These are phyloP conservation scores for Metarhizium robertsii DNA, from an alignment of 2,329 filamentous ascomycete species.

Conservation along the genomic window DNA sequence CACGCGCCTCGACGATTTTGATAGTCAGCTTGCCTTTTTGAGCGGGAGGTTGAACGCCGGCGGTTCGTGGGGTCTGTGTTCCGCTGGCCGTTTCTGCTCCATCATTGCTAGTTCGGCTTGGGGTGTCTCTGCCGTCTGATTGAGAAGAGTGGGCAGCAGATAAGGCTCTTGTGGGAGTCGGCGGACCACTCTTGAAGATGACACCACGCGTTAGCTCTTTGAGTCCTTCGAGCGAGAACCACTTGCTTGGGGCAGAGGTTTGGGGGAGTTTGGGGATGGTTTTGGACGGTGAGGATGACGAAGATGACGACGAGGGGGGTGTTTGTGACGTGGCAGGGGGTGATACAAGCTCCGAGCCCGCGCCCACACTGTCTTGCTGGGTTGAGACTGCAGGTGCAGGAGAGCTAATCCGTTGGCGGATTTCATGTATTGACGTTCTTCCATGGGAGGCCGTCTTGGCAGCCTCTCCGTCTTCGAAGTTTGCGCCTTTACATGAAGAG, in stretches of 20 bases:
- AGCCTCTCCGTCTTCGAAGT: slow-evolving; percentile 14
- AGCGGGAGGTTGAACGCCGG: slow-evolving; percentile 54
- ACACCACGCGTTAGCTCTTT: slow-evolving; percentile 78
- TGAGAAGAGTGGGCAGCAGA: slow-evolving; percentile 52
- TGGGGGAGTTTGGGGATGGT: slow-evolving; percentile 34
- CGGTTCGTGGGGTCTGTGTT: slow-evolving; percentile 41
- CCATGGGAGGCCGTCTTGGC: slow-evolving; percentile 8
- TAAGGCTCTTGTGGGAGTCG: slow-evolving; percentile 81
- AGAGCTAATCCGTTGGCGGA: not conserved
- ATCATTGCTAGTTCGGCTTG: slow-evolving; percentile 29
- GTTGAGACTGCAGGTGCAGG: not conserved
- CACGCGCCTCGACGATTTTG: slow-evolving; percentile 77
- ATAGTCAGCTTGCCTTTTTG: slow-evolving; percentile 84
- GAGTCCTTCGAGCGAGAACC: slow-evolving; percentile 58
- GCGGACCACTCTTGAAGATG: slow-evolving; percentile 79
- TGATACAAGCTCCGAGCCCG: not conserved
- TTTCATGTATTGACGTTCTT: not conserved
- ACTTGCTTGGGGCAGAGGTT: slow-evolving; percentile 36
- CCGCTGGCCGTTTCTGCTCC: slow-evolving; percentile 35
- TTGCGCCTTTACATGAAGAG: slow-evolving; percentile 19
- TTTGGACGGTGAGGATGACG: slow-evolving; percentile 22
- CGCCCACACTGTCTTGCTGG: not conserved
- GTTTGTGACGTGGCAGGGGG: slow-evolving; percentile 3
- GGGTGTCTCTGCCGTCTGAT: slow-evolving; percentile 33
- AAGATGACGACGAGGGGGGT: slow-evolving; percentile 2